Base-by-base conservation (phyloP, 257 asterid species). In the Cynanchum wilfordii region DNA sequence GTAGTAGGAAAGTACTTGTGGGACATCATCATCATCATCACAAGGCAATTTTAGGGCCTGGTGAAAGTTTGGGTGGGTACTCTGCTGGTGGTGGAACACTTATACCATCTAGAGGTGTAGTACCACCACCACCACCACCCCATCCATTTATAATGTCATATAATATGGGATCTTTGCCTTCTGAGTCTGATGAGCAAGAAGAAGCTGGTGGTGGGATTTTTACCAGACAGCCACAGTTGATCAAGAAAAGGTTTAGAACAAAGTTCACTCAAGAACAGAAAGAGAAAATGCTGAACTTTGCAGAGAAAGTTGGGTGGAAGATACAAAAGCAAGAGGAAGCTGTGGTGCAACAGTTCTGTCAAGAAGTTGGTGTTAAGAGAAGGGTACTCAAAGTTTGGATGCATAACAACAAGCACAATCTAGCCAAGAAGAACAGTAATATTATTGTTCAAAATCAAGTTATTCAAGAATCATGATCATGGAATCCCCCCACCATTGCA, bases 301-400 rank as follows among this genome's bases (percentile, higher is more conserved):
- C 98, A 0, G 98, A 93, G 79, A 90, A 80, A 74, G 96, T 89
- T 16, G 97, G 96, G 70, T 93, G 98, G 98, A 93, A 89, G 69
- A 86, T 93, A 49, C 97, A 89, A 56, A 90, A 86, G 84, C 97
- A 90, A 66, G 97, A 90, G 16, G 98, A 90, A 57, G 67, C 68
- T 3, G 93, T 84, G 71, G 97, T 93, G 78, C 98, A 90, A 70
- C 88, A 86, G 33, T 89, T 93, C 68, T 93, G 98, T 27, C 92
- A 89, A 76, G 96, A 93, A 47, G 72, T 90, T 58, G 97, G 98
- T 0, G 85, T 93, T 2, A 93, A 89, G 57, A 87, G 96, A 56
- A 87, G 93, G 68, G 98, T 90, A 0, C 87, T 93, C 7, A 93
- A 93, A 70, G 97, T 93, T 15, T 93, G 98, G 98, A 89, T 93